Percentiles rank a stretch among this genome's conserved stretches.
phyloP scores from a whole-genome alignment of 2,329 filamentous ascomycete genomes.

The Diaporthe sp. region DNA sequence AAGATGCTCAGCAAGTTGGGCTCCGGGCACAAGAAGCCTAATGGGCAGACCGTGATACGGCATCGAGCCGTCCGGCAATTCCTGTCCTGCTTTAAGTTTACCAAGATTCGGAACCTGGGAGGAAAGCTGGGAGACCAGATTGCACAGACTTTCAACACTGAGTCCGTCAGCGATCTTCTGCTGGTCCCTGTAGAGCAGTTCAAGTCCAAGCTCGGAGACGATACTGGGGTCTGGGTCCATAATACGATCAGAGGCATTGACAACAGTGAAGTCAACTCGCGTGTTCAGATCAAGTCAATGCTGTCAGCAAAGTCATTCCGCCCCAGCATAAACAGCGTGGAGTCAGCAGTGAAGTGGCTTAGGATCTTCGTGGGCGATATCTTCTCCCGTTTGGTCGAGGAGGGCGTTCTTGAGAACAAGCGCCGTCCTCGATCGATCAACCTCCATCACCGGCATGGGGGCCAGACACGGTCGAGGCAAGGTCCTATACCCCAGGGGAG shows the following conservation, averaged over 20 bases:
- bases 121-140: slow-evolving; percentile 94
- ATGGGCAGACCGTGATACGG: slow-evolving; percentile 93
- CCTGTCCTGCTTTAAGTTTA: slow-evolving; percentile 88
- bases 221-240: slow-evolving; percentile 89
- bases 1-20: slow-evolving; percentile 97
- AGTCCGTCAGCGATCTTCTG: slow-evolving; percentile 82
- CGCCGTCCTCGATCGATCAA: slow-evolving; percentile 89
- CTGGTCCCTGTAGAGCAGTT: slow-evolving; percentile 80
- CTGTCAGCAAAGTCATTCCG: slow-evolving; percentile 95
- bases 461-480: slow-evolving; percentile 81
- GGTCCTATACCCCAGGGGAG: slow-evolving; percentile 83
- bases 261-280: slow-evolving; percentile 86
- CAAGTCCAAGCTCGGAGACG: slow-evolving; percentile 83
- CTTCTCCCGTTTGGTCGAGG: slow-evolving; percentile 88
- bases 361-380: slow-evolving; percentile 94
- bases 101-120: slow-evolving; percentile 94
- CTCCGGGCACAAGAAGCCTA: slow-evolving; percentile 92
- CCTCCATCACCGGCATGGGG: slow-evolving; percentile 82
- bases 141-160: slow-evolving; percentile 83
- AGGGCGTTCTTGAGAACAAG: slow-evolving; percentile 89
- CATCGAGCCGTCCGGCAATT: slow-evolving; percentile 87
- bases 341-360: slow-evolving; percentile 88
- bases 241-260: slow-evolving; percentile 89
- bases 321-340: slow-evolving; percentile 82
- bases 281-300: slow-evolving; percentile 98